phyloP scores from a whole-genome alignment of 257 asterid genomes.

The Solanum habrochaites region DNA sequence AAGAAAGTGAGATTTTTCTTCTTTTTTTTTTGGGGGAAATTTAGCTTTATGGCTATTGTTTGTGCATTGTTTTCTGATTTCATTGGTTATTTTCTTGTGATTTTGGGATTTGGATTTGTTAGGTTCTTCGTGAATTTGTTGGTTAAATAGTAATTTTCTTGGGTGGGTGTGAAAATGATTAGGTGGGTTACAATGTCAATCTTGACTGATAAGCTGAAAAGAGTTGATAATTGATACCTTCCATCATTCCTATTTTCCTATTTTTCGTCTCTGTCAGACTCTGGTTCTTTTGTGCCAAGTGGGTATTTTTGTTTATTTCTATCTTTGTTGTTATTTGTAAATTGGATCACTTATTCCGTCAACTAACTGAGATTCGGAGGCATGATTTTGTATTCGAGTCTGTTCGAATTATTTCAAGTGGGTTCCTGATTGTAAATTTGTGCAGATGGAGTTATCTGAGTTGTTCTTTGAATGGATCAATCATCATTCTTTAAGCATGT shows the following conservation, averaged over 20 bases:
- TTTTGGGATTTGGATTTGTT: background rate
- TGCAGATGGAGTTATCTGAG: background rate
- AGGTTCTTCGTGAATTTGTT: background rate
- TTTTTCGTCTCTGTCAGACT: background rate
- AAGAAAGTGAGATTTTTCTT: slow-evolving; percentile 53
- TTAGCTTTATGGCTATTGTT: background rate
- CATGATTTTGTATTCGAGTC: background rate
- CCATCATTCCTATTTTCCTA: background rate
- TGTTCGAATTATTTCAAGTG: too few species aligned
- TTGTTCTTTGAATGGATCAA: background rate
- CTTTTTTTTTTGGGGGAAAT: background rate
- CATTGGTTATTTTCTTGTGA: background rate
- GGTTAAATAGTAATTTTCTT: too few species aligned
- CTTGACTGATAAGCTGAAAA: background rate
- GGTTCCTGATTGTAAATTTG: background rate
- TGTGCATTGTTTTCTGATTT: background rate
- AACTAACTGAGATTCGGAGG: background rate
- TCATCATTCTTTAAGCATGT: background rate
- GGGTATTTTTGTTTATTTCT: background rate
- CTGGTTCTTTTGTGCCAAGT: background rate
- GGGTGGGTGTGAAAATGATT: background rate
- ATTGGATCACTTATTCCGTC: too few species aligned
- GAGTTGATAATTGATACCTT: background rate
- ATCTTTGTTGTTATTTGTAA: background rate
- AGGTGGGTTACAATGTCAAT: background rate